phyloP scores from a whole-genome alignment of 2,329 filamentous ascomycete species.

The Sporothrix variecibatus region DNA sequence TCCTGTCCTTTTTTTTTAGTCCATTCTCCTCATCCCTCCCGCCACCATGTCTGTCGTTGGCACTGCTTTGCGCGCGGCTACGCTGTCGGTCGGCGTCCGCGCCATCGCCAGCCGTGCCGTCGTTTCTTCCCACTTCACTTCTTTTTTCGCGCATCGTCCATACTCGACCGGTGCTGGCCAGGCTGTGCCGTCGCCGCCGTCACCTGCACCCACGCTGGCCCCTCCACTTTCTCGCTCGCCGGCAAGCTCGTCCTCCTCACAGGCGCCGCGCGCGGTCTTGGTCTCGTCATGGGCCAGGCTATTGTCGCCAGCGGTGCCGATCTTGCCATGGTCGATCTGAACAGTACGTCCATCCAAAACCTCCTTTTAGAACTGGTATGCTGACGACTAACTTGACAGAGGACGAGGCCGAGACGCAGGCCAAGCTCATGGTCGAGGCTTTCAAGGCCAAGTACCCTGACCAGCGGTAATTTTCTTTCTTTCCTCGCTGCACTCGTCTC shows the following conservation, averaged over 20 bases:
- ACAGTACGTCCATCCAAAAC: conserved; percentile 57
- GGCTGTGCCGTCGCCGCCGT: conserved; percentile 57
- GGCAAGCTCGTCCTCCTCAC: conserved; percentile 83
- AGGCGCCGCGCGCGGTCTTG: conserved; percentile 84
- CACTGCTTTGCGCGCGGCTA: neutral
- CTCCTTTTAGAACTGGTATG: too few species aligned
- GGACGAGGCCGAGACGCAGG: conserved; percentile 80
- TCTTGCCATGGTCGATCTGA: conserved; percentile 90
- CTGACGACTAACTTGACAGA: conserved; percentile 50
- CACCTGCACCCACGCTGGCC: conserved; percentile 48
- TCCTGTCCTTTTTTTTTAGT: neutral
- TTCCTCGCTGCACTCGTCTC: neutral
- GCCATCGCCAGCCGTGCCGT: neutral
- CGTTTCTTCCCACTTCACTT: neutral
- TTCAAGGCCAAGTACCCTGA: conserved; percentile 81
- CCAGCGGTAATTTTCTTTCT: conserved; percentile 53
- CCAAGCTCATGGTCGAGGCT: conserved; percentile 68
- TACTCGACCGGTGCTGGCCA: neutral
- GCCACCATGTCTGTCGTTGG: neutral
- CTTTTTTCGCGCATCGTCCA: neutral
- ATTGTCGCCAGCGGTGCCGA: conserved; percentile 86
- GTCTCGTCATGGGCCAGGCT: conserved; percentile 89
- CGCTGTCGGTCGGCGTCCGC: neutral
- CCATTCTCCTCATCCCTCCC: neutral
- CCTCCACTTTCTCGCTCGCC: conserved; percentile 79